Conservation (phyloP, 805 yeast genomes). For the Cyberlindnera petersonii region DNA sequence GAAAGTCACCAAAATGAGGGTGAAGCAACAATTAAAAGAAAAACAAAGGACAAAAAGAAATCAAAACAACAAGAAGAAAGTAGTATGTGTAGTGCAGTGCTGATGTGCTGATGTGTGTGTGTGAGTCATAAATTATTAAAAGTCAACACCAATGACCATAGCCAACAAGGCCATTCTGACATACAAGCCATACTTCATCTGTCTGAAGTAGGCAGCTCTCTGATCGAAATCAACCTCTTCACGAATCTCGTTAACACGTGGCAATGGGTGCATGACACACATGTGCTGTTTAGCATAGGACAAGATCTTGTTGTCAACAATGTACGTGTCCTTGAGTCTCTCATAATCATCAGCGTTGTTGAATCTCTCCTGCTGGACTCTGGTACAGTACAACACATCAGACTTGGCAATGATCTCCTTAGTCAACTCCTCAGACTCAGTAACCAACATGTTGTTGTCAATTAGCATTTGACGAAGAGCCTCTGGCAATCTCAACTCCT, state of each 20-base stretch:
- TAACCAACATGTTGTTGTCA: slow-evolving; percentile 62
- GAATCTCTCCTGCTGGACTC: slow-evolving; percentile 97
- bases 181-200: slow-evolving; percentile 96
- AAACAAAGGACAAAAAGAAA: neutral
- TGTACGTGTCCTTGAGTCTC: slow-evolving; percentile 84
- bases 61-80: neutral
- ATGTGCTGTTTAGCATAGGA: slow-evolving; percentile 94
- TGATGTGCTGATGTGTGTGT: no score
- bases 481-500: slow-evolving; percentile 79
- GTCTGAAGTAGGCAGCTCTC: slow-evolving; percentile 99
- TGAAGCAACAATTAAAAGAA: no score
- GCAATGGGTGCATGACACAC: slow-evolving; percentile 99
- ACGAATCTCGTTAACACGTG: slow-evolving; percentile 92
- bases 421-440: slow-evolving; percentile 74
- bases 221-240: slow-evolving; percentile 99
- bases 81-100: no score
- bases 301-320: slow-evolving; percentile 88
- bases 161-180: slow-evolving; percentile 99
- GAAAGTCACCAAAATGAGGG: no score
- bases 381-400: slow-evolving; percentile 95
- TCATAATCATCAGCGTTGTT: slow-evolving; percentile 69
- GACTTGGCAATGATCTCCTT: slow-evolving; percentile 83
- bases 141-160: slow-evolving; percentile 95
- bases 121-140: slow-evolving; percentile 32
- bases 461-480: slow-evolving; percentile 63